Evolutionary conservation across 495 filamentous ascomycete genomes (phyloP).

Genomic region (Penicillium lagena): DNA sequence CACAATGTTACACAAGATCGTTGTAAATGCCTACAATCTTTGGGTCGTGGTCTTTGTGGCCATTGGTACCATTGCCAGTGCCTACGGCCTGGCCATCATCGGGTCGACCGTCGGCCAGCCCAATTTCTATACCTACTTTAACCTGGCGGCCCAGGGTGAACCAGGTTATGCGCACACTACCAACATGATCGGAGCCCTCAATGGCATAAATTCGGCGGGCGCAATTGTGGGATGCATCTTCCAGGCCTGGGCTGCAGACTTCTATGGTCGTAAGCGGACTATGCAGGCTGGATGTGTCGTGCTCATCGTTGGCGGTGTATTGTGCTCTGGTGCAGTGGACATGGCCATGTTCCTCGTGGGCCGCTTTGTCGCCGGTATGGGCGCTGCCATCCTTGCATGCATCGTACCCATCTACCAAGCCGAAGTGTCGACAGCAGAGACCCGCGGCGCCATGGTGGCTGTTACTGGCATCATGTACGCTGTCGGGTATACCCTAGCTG

Average conservation of each 20-base stretch:
- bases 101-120: constrained; percentile 40
- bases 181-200: constrained; percentile 32
- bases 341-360: constrained; percentile 36
- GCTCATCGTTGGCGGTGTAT: constrained; percentile 23
- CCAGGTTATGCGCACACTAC: constrained; percentile 32
- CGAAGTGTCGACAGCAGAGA: constrained; percentile 31
- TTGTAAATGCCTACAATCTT: constrained; percentile 14
- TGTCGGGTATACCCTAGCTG: constrained; percentile 23
- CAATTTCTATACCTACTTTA: constrained; percentile 30
- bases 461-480: constrained; percentile 25
- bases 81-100: constrained; percentile 39
- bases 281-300: constrained; percentile 28
- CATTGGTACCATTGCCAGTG: constrained; percentile 21
- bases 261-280: constrained; percentile 18
- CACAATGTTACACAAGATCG: constrained; percentile 5
- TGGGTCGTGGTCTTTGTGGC: constrained; percentile 16
- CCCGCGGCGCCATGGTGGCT: constrained; percentile 27
- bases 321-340: constrained; percentile 29
- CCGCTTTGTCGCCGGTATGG: constrained; percentile 29
- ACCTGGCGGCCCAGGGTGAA: constrained; percentile 19
- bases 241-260: constrained; percentile 21
- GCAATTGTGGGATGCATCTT: constrained; percentile 20
- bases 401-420: constrained; percentile 32
- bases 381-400: constrained; percentile 25
- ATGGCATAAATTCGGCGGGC: constrained; percentile 34